Conservation (phyloP, 208 protist species). For the Naegleria fowleri region DNA sequence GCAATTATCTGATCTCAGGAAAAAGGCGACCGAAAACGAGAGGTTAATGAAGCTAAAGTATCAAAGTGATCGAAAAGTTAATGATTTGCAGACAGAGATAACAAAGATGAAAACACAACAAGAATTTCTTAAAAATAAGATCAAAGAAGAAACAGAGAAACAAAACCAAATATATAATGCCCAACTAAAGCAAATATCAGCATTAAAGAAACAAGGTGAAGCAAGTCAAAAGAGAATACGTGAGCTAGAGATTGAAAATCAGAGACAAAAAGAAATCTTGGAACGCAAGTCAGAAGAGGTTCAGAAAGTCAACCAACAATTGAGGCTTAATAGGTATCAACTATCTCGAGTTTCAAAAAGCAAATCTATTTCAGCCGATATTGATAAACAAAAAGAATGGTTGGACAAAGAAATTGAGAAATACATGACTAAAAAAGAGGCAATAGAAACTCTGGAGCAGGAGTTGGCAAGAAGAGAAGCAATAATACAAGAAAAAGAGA, state of each 20-base stretch:
- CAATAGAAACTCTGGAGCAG: constrained; percentile 2
- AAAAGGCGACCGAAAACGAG: constrained; percentile 1
- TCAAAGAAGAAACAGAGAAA: constrained; percentile 8
- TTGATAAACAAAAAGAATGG: constrained; percentile 22
- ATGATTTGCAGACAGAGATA: constrained; percentile 23
- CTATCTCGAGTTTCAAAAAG: background rate
- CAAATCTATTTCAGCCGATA: background rate
- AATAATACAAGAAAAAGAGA: constrained; percentile 22
- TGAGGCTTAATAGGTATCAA: background rate
- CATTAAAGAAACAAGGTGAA: background rate
- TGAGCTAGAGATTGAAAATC: constrained; percentile 18
- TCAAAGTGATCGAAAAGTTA: constrained; percentile 29
- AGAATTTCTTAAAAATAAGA: background rate
- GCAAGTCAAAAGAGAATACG: constrained; percentile 9
- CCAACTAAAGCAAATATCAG: background rate
- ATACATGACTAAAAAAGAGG: constrained; percentile 21
- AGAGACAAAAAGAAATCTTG: background rate
- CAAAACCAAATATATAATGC: background rate
- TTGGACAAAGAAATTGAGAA: constrained; percentile 18
- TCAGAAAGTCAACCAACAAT: background rate
- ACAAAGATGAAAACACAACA: constrained; percentile 15
- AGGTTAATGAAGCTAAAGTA: background rate
- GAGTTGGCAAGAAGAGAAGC: constrained; percentile 27
- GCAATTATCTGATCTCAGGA: background rate
- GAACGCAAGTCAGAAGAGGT: background rate